A percentile compares a stretch with the other conserved stretches of the same genome.
Evolutionary conservation across 495 filamentous ascomycete genomes (phyloP).

Genomic region (Geopyxis carbonaria): DNA sequence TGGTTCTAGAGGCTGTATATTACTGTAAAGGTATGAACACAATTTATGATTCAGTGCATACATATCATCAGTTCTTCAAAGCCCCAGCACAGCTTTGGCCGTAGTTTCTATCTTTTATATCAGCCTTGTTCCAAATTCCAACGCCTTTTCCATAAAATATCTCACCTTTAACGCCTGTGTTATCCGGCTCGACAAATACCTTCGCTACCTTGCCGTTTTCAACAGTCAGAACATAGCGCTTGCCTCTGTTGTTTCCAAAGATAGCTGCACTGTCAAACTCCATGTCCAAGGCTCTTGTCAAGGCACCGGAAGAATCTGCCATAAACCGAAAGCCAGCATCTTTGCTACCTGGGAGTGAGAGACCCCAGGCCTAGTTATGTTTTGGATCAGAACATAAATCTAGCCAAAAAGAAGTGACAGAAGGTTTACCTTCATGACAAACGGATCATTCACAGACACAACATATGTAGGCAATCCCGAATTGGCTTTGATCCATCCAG

Average conservation of each 20-base stretch:
- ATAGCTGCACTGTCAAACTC: constrained; percentile 65
- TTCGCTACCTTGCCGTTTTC: constrained; percentile 63
- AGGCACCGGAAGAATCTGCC: constrained; percentile 65
- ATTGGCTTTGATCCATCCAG: constrained; percentile 64
- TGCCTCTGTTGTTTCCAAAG: constrained; percentile 71
- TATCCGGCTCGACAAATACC: constrained; percentile 76
- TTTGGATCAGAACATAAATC: too few species aligned
- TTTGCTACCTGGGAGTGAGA: too few species aligned
- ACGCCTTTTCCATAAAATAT: not conserved
- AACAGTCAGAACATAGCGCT: constrained; percentile 71
- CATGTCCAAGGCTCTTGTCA: constrained; percentile 73
- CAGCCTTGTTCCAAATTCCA: too few species aligned
- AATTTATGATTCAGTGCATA: too few species aligned
- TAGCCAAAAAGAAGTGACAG: not conserved
- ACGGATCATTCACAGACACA: constrained; percentile 84
- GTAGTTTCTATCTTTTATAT: too few species aligned
- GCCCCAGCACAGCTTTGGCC: too few species aligned
- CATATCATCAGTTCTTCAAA: too few species aligned
- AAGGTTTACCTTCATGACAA: constrained; percentile 49
- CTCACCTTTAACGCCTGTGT: constrained; percentile 57
- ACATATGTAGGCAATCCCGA: constrained; percentile 68
- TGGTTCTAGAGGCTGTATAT: too few species aligned
- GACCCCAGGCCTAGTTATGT: too few species aligned
- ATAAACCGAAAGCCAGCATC: constrained; percentile 56
- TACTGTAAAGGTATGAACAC: too few species aligned